A percentile compares a stretch with the other conserved stretches of the same genome.
Conservation (phyloP, 2,329 filamentous ascomycete species). For the Cladorrhinum sp. region DNA sequence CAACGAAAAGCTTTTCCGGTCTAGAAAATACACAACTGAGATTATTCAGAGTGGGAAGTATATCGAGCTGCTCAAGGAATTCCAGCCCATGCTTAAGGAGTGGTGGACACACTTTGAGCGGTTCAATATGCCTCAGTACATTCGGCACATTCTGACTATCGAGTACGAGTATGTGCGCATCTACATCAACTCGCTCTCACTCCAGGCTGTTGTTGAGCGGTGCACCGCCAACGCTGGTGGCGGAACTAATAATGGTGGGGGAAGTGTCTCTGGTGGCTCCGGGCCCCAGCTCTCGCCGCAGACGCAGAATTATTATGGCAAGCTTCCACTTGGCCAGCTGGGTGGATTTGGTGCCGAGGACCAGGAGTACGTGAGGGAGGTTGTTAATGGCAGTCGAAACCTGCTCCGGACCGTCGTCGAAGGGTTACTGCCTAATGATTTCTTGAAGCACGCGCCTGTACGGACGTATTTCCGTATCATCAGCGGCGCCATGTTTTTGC, state of each 20-base stretch:
- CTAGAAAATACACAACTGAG: conserved; percentile 80
- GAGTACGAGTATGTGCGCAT: conserved; percentile 95
- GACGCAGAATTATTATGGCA: conserved; percentile 63
- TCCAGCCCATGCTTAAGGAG: conserved; percentile 71
- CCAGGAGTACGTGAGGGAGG: conserved; percentile 71
- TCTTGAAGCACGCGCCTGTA: conserved; percentile 78
- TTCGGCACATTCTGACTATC: conserved; percentile 77
- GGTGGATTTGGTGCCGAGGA: conserved; percentile 64
- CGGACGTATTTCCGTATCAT: conserved; percentile 85
- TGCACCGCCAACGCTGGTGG: conserved; percentile 70
- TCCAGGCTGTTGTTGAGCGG: conserved; percentile 92
- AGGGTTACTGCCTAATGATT: conserved; percentile 68
- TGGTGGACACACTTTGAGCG: conserved; percentile 83
- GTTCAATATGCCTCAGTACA: conserved; percentile 65
- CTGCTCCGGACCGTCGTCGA: conserved; percentile 76
- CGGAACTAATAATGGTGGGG: conserved; percentile 32
- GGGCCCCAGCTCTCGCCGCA: conserved; percentile 55
- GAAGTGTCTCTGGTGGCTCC: conserved; percentile 30
- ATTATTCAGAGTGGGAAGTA: conserved; percentile 87
- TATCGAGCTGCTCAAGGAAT: conserved; percentile 73
- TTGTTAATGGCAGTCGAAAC: conserved; percentile 73
- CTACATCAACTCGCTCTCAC: conserved; percentile 88
- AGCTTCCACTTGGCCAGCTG: conserved; percentile 60
- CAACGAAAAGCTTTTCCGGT: conserved; percentile 84
- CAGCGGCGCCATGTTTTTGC: conserved; percentile 77